Evolutionary conservation across 345 rosid genomes (phyloP).

Genomic region (Corymbia maculata): DNA sequence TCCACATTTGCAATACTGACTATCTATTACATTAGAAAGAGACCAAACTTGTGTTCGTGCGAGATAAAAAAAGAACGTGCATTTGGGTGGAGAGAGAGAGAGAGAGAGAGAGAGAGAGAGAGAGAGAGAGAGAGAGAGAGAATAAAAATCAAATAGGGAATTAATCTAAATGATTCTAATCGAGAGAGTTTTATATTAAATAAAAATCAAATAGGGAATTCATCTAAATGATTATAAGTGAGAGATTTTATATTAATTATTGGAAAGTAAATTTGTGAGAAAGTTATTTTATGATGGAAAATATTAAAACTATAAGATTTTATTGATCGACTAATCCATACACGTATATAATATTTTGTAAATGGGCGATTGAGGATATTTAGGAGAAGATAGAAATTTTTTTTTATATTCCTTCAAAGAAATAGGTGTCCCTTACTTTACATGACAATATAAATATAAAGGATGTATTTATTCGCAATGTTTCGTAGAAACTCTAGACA

Average conservation of each 20-base stretch:
- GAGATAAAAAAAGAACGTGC: neutral
- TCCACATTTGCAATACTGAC: neutral
- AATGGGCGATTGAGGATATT: neutral
- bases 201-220: no score
- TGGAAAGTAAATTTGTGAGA: neutral
- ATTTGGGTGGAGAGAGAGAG: neutral
- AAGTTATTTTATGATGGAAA: neutral
- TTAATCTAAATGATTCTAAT: neutral
- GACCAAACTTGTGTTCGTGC: neutral
- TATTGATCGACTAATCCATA: neutral
- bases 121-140: no score
- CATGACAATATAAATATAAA: neutral
- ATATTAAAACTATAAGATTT: neutral
- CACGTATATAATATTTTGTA: neutral
- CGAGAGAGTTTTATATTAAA: neutral
- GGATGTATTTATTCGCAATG: neutral
- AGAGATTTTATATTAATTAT: neutral
- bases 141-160: neutral
- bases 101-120: no score
- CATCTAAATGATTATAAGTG: neutral
- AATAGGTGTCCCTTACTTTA: neutral
- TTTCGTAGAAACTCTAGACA: neutral
- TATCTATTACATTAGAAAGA: neutral
- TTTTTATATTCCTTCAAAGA: neutral
- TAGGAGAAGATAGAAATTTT: neutral